These are phyloP conservation scores for Circinella umbellata DNA, from an alignment of 371 early-diverging fungal species.

Conservation along the genomic window DNA sequence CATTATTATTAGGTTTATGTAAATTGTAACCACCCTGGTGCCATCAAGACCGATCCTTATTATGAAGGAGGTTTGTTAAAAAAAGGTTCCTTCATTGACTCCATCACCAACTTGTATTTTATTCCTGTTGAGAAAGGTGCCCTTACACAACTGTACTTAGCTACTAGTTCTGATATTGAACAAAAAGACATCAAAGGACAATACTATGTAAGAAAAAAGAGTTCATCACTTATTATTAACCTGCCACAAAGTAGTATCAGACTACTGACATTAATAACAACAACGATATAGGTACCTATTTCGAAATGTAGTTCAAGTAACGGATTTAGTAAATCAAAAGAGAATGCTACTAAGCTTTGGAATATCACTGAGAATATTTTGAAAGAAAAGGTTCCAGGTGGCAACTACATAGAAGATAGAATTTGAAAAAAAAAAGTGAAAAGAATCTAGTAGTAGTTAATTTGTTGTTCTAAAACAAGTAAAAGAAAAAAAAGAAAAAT, in stretches of 20 bases:
- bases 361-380: constrained; percentile 42
- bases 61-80: background rate
- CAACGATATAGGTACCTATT: constrained; percentile 21
- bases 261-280: background rate
- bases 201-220: constrained; percentile 45
- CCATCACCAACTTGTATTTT: constrained; percentile 4
- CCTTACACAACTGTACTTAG: constrained; percentile 65
- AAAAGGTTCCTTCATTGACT: background rate
- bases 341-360: constrained; percentile 35
- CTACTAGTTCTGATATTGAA: constrained; percentile 69
- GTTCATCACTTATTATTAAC: background rate
- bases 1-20: constrained; percentile 60
- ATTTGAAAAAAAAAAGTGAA: background rate
- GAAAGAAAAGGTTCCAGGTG: constrained; percentile 38
- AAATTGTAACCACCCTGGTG: constrained; percentile 75
- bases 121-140: constrained; percentile 60
- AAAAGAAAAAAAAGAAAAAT: too few species aligned
- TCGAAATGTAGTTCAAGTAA: constrained; percentile 4
- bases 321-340: constrained; percentile 26
- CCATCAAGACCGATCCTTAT: constrained; percentile 54
- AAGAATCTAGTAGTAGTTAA: too few species aligned
- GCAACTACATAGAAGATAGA: constrained; percentile 24
- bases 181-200: constrained; percentile 50
- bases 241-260: constrained; percentile 11
- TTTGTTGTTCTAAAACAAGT: too few species aligned